These are phyloP conservation scores for Fusarium xylarioides DNA, from an alignment of 2,329 filamentous ascomycete species.

Conservation along the genomic window DNA sequence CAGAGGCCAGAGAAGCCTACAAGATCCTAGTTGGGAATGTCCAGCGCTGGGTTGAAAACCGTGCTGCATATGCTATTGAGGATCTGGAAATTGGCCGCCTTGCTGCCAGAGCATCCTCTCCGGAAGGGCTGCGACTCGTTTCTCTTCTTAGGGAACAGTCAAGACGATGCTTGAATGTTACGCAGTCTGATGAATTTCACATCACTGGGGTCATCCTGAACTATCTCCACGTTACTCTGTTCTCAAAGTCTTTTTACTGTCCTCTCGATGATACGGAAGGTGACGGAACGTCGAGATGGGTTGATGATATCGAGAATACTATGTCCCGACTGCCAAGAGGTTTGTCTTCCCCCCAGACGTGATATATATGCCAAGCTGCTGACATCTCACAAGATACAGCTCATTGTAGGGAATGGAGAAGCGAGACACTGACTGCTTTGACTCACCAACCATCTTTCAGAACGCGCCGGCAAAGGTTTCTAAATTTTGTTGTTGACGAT, in stretches of 20 bases:
- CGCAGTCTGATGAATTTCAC: constrained; percentile 49
- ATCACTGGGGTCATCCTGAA: constrained; percentile 50
- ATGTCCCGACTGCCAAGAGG: constrained; percentile 49
- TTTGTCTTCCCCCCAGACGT: constrained; percentile 11
- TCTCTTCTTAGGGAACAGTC: constrained; percentile 49
- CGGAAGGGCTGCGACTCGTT: constrained; percentile 45
- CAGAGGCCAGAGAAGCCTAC: constrained; percentile 49
- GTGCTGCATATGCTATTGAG: constrained; percentile 45
- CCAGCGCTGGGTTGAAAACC: constrained; percentile 50
- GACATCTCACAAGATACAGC: constrained; percentile 41
- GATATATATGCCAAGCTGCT: not conserved
- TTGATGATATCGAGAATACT: constrained; percentile 46
- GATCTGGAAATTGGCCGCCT: constrained; percentile 44
- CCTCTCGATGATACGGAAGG: constrained; percentile 47
- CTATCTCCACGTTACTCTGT: constrained; percentile 49
- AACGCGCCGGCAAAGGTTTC: constrained; percentile 40
- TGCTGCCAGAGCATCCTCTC: constrained; percentile 34
- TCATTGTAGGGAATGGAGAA: constrained; percentile 50
- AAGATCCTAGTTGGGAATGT: constrained; percentile 46
- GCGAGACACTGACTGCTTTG: constrained; percentile 49
- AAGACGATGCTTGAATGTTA: constrained; percentile 44
- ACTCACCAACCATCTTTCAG: constrained; percentile 47
- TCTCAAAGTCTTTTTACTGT: constrained; percentile 50
- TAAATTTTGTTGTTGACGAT: constrained; percentile 47
- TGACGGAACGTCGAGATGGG: constrained; percentile 46